A percentile compares a stretch with the other conserved stretches of the same genome.
phyloP scores from a whole-genome alignment of 1,284 basidiomycete species.

The Leccinum ponderosum region DNA sequence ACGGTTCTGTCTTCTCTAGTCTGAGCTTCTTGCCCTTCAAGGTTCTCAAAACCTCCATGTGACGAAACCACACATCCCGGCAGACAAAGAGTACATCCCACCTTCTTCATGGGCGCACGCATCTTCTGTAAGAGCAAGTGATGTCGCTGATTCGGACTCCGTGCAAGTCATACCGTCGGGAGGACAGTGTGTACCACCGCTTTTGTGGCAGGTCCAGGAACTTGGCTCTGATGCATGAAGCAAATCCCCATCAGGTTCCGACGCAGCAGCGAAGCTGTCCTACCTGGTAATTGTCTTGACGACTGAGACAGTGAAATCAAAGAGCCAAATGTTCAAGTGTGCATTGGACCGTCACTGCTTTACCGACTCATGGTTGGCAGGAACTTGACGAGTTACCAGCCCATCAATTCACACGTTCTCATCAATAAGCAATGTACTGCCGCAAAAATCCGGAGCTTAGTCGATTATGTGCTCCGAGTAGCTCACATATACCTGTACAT shows the following conservation, averaged over 20 bases:
- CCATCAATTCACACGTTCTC: neutral
- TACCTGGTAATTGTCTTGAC: neutral
- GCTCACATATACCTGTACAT: neutral
- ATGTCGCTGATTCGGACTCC: neutral
- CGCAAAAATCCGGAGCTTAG: neutral
- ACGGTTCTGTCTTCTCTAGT: neutral
- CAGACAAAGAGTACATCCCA: neutral
- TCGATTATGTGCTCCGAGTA: neutral
- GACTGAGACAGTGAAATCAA: neutral
- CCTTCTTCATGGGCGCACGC: neutral
- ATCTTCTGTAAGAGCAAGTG: neutral
- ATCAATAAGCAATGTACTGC: neutral
- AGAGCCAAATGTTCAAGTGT: neutral
- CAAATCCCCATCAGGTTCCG: neutral
- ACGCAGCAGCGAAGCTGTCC: neutral
- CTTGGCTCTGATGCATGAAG: neutral
- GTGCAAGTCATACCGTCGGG: neutral
- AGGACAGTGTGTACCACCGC: neutral
- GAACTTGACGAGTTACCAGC: neutral
- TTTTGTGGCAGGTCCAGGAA: neutral
- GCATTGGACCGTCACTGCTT: neutral
- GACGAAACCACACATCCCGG: neutral
- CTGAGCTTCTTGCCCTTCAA: neutral
- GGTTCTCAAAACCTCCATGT: neutral
- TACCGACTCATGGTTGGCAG: neutral